Evolutionary conservation across 202 grass and related monocot genomes (phyloP).

Genomic region (Saccharum hybrid): DNA sequence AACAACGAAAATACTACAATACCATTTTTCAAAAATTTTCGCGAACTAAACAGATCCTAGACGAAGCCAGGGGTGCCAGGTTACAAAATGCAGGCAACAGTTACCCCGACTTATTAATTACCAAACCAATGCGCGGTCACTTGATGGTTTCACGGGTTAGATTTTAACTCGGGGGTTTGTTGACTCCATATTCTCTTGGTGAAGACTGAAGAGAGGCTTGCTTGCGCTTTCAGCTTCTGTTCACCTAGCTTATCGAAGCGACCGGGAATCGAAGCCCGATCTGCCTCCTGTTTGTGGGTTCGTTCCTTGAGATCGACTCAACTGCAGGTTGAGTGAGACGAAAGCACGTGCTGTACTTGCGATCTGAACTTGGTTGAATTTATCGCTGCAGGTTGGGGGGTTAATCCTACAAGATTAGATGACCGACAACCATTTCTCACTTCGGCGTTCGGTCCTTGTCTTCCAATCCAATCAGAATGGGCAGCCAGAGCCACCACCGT

Average conservation of each 20-base stretch:
- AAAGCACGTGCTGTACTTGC: neutral
- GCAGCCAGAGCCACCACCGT: neutral
- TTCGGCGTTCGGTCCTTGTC: neutral
- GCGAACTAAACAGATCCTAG: too few relatives aligned
- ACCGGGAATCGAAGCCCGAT: conserved; percentile 22
- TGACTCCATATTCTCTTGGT: neutral
- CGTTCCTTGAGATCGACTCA: conserved; percentile 42
- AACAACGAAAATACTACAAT: too few relatives aligned
- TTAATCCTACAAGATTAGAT: neutral
- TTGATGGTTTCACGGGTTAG: too few relatives aligned
- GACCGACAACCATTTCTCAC: neutral
- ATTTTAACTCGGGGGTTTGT: neutral
- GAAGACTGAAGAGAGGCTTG: neutral
- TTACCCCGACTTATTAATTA: neutral
- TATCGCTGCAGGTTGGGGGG: neutral
- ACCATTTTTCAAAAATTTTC: too few relatives aligned
- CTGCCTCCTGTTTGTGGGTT: neutral
- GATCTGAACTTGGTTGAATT: neutral
- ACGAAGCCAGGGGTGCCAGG: too few relatives aligned
- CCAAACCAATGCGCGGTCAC: neutral
- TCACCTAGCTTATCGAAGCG: conserved; percentile 32
- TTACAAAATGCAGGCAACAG: neutral
- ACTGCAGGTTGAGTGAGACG: neutral
- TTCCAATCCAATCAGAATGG: neutral
- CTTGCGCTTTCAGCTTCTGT: conserved; percentile 21